Conservation (phyloP, 441 rosid genomes). For the Erodium trifolium region DNA sequence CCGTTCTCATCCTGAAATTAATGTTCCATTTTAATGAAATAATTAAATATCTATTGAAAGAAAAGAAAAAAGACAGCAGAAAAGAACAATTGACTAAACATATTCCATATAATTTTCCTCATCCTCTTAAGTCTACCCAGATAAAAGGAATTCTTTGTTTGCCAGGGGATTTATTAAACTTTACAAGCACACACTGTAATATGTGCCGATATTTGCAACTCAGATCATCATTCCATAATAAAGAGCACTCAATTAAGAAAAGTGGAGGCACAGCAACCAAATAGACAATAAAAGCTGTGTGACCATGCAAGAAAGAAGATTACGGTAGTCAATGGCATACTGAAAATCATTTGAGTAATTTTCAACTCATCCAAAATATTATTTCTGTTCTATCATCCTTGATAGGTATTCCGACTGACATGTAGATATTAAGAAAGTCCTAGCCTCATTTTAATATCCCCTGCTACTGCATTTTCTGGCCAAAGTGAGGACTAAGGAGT, state of each 20-base stretch:
- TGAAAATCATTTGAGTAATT: background rate
- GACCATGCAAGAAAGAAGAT: background rate
- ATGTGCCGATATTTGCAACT: background rate
- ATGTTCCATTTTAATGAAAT: background rate
- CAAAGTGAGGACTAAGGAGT: background rate
- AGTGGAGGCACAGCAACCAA: background rate
- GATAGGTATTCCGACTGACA: too few species aligned
- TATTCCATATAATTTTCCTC: background rate
- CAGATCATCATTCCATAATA: background rate
- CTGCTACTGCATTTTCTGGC: background rate
- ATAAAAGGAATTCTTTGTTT: background rate
- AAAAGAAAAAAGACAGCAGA: background rate
- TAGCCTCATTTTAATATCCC: background rate
- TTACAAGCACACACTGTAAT: background rate
- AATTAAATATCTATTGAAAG: background rate
- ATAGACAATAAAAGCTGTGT: background rate
- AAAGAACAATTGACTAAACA: background rate
- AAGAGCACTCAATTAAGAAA: background rate
- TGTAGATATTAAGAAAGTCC: background rate
- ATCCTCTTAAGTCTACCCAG: background rate
- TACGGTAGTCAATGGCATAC: slow-evolving; percentile 1
- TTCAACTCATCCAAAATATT: slow-evolving; percentile 1
- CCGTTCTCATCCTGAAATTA: slow-evolving; percentile 25
- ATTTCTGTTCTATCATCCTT: background rate
- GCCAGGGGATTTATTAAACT: background rate